Conservation (phyloP, 2,329 filamentous ascomycete genomes). For the Trichoderma sp. region DNA sequence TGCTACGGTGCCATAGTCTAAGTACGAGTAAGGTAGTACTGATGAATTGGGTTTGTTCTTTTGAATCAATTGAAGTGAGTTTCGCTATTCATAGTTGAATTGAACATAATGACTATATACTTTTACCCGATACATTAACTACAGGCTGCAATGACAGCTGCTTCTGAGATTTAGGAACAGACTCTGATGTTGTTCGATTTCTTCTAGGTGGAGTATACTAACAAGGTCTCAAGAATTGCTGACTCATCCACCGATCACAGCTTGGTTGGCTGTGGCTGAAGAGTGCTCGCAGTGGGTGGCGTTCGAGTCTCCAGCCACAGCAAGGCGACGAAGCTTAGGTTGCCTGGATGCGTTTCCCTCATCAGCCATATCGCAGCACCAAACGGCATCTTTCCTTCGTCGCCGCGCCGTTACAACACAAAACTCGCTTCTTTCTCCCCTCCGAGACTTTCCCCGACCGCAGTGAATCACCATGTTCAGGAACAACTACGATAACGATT, state of each 20-base stretch:
- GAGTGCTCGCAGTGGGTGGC: background rate
- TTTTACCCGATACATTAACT: background rate
- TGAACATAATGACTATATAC: background rate
- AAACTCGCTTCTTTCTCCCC: background rate
- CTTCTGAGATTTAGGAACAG: background rate
- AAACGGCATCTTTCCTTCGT: conserved; percentile 5
- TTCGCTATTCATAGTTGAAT: background rate
- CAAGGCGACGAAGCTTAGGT: conserved; percentile 41
- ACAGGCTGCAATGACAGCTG: background rate
- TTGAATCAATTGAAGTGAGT: background rate
- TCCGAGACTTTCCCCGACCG: conserved; percentile 12
- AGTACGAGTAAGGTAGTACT: background rate
- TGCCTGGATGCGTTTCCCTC: conserved; percentile 34
- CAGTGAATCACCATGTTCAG: conserved; percentile 76
- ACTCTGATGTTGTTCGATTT: background rate
- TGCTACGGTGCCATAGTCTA: background rate
- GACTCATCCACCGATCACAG: background rate
- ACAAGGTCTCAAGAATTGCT: background rate
- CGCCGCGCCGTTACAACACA: conserved; percentile 16
- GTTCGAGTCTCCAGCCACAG: conserved; percentile 16
- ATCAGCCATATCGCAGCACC: conserved; percentile 8
- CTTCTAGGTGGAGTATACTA: background rate
- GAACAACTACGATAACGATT: conserved; percentile 99
- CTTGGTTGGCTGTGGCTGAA: conserved; percentile 25
- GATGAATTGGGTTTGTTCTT: background rate